A percentile compares a stretch with the other conserved stretches of the same genome.
Evolutionary conservation across 257 asterid genomes (phyloP).

Genomic region (Knoxia roxburghii): DNA sequence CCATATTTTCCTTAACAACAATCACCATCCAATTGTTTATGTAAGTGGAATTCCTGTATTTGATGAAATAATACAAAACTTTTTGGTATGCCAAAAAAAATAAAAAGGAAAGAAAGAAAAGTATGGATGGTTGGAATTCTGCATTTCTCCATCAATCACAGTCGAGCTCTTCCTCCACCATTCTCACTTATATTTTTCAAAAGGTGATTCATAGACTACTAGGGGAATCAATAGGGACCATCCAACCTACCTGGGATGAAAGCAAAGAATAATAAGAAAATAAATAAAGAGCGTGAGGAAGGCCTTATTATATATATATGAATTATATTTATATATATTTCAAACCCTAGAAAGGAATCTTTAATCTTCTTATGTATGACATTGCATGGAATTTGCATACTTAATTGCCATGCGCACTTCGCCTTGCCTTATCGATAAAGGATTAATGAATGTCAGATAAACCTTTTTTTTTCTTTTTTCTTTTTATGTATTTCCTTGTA

Average conservation of each 20-base stretch:
- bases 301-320: neutral
- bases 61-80: neutral
- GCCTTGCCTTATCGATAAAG: neutral
- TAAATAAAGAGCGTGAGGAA: neutral
- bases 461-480: too few relatives aligned
- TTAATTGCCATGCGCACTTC: slow-evolving; percentile 5
- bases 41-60: slow-evolving; percentile 23
- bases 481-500: neutral
- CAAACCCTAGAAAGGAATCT: slow-evolving; percentile 5
- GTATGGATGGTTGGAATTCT: neutral
- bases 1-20: neutral
- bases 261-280: neutral
- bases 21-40: slow-evolving; percentile 2
- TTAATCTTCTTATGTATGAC: slow-evolving; percentile 8
- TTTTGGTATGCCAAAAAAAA: too few relatives aligned
- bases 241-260: slow-evolving; percentile 23
- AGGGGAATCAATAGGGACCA: slow-evolving; percentile 20
- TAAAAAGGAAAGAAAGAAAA: too few relatives aligned
- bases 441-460: neutral
- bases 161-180: neutral
- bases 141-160: slow-evolving; percentile 20
- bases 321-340: neutral
- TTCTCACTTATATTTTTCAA: slow-evolving; percentile 11
- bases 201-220: slow-evolving; percentile 25
- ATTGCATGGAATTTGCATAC: slow-evolving; percentile 5